Conservation (phyloP, 2,329 filamentous ascomycete genomes). For the Gremmenia infestans region DNA sequence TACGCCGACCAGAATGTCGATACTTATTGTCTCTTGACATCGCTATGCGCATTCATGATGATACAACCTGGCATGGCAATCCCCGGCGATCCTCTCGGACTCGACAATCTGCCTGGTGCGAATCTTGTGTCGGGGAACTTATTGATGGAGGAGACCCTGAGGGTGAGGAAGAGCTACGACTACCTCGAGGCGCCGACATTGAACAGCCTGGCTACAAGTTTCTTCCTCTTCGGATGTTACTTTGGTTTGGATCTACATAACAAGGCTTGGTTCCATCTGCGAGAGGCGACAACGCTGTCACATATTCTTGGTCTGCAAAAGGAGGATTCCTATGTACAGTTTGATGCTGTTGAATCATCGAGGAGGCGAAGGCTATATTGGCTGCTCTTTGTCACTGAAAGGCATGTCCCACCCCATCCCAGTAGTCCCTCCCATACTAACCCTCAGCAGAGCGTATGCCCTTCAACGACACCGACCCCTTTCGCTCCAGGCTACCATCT, state of each 20-base stretch:
- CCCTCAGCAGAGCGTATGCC: conserved; percentile 54
- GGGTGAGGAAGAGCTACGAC: conserved; percentile 60
- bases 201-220: conserved; percentile 65
- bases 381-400: conserved; percentile 67
- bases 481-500: conserved; percentile 64
- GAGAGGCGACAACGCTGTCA: conserved; percentile 69
- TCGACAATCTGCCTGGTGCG: conserved; percentile 49
- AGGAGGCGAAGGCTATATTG: conserved; percentile 65
- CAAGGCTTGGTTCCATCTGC: conserved; percentile 73
- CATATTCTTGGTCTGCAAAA: conserved; percentile 57
- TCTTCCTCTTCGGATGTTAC: conserved; percentile 71
- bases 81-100: conserved; percentile 52
- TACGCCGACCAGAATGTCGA: conserved; percentile 60
- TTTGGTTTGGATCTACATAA: conserved; percentile 69
- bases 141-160: conserved; percentile 61
- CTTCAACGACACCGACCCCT: conserved; percentile 65
- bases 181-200: conserved; percentile 52
- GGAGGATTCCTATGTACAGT: conserved; percentile 57
- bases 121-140: conserved; percentile 61
- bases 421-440: conserved; percentile 7
- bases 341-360: conserved; percentile 54
- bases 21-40: conserved; percentile 58
- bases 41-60: conserved; percentile 64
- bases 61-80: conserved; percentile 64
- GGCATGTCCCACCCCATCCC: conserved; percentile 38